A percentile compares a stretch with the other conserved stretches of the same genome.
These are phyloP conservation scores for Fusarium sp. DNA, from an alignment of 2,329 filamentous ascomycete species.

Conservation along the genomic window DNA sequence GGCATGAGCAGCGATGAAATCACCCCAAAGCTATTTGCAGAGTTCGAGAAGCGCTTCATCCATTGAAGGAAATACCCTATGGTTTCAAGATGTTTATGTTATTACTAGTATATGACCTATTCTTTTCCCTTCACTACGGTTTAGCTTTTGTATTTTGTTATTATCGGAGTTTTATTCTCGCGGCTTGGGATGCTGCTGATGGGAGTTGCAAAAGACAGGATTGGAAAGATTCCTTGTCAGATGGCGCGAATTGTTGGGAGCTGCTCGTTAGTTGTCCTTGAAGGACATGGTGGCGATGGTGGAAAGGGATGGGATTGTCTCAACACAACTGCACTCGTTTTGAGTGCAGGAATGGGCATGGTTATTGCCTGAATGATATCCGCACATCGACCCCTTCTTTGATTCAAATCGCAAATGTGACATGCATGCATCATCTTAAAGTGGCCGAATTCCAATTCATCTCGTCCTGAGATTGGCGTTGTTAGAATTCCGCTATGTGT, in stretches of 20 bases:
- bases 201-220: constrained; percentile 29
- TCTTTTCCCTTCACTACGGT: constrained; percentile 8
- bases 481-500: constrained; percentile 21
- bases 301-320: not conserved
- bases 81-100: constrained; percentile 17
- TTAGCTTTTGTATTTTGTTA: constrained; percentile 8
- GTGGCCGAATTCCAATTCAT: constrained; percentile 7
- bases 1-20: constrained; percentile 96
- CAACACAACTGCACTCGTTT: not conserved
- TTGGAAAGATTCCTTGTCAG: constrained; percentile 14
- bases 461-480: constrained; percentile 5
- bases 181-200: constrained; percentile 37
- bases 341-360: constrained; percentile 2
- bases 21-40: constrained; percentile 83
- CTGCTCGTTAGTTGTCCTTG: constrained; percentile 4
- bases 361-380: constrained; percentile 20
- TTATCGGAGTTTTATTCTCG: constrained; percentile 33
- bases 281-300: constrained; percentile 18
- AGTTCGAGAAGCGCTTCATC: constrained; percentile 81
- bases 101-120: constrained; percentile 16
- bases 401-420: not conserved
- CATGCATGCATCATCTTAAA: not conserved
- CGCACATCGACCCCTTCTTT: constrained; percentile 24
- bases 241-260: constrained; percentile 18
- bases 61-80: constrained; percentile 31